Evolutionary conservation across 1,139 yeast genomes (phyloP).

Genomic region (Kodamaea anthophila): DNA sequence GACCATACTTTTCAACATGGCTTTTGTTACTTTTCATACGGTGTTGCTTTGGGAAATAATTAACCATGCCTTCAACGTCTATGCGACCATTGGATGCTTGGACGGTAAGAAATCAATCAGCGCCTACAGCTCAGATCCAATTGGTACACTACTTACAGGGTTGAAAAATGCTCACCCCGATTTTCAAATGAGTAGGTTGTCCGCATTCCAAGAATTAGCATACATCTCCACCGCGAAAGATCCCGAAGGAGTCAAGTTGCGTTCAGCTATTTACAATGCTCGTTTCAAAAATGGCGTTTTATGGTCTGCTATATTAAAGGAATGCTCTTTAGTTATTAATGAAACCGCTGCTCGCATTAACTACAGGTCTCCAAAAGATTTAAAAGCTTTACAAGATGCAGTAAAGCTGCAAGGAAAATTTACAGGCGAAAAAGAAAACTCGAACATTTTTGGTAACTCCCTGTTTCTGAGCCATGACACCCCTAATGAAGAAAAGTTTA

Average conservation of each 20-base stretch:
- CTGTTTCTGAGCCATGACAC: slow-evolving; percentile 1
- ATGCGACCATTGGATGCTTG: slow-evolving; percentile 76
- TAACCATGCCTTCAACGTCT: slow-evolving; percentile 62
- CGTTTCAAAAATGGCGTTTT: slow-evolving; percentile 35
- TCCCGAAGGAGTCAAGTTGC: slow-evolving; percentile 35
- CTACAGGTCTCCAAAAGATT: slow-evolving; percentile 27
- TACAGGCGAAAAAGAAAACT: slow-evolving; percentile 13
- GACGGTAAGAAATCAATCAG: slow-evolving; percentile 70
- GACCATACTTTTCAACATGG: slow-evolving; percentile 27
- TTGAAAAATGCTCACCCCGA: slow-evolving; percentile 42
- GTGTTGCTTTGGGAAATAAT: slow-evolving; percentile 53
- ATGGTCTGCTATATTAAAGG: slow-evolving; percentile 57
- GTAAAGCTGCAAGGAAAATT: slow-evolving; percentile 11
- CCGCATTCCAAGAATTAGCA: slow-evolving; percentile 74
- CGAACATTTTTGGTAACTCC: slow-evolving; percentile 32
- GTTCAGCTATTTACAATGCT: slow-evolving; percentile 50
- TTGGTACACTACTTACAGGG: slow-evolving; percentile 71
- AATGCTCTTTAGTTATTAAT: slow-evolving; percentile 50
- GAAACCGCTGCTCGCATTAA: slow-evolving; percentile 40
- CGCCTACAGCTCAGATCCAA: slow-evolving; percentile 61
- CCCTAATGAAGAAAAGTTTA: neutral
- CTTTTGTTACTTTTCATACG: slow-evolving; percentile 34
- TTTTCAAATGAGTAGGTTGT: slow-evolving; percentile 52
- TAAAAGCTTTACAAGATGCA: slow-evolving; percentile 21
- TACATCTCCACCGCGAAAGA: slow-evolving; percentile 49